Conservation (phyloP, 2,329 filamentous ascomycete genomes). For the Plenodomus lindquistii region DNA sequence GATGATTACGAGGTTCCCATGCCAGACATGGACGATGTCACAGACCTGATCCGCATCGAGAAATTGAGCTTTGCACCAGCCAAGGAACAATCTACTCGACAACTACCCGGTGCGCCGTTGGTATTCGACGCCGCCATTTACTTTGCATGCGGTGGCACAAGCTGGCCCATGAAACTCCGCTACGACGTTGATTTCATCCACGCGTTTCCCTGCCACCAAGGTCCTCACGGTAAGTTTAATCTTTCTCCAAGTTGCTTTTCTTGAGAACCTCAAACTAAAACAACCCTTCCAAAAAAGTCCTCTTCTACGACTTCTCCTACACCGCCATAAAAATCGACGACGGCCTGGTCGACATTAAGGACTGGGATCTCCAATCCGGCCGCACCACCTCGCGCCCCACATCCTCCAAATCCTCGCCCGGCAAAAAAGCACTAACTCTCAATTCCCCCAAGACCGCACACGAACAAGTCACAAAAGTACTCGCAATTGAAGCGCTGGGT, state of each 20-base stretch:
- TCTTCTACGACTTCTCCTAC: conserved; percentile 73
- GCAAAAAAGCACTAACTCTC: conserved; percentile 34
- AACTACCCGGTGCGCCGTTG: conserved; percentile 37
- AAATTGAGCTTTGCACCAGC: conserved; percentile 63
- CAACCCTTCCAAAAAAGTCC: conserved; percentile 49
- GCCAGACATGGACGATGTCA: conserved; percentile 60
- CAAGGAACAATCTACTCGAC: conserved; percentile 38
- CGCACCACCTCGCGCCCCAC: conserved; percentile 30
- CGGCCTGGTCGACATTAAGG: conserved; percentile 62
- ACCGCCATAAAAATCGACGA: conserved; percentile 64
- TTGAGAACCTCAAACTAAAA: too few relatives aligned
- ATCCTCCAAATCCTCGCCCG: conserved; percentile 38
- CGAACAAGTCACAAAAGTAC: conserved; percentile 61
- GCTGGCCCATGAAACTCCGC: conserved; percentile 44
- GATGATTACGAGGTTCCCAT: conserved; percentile 67
- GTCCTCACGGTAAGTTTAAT: conserved; percentile 43
- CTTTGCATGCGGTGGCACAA: conserved; percentile 47
- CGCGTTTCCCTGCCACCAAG: conserved; percentile 48
- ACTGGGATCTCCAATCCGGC: conserved; percentile 60
- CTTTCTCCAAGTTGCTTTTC: too few relatives aligned
- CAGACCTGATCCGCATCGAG: conserved; percentile 72
- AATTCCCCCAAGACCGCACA: conserved; percentile 27
- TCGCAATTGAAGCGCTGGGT: conserved; percentile 74
- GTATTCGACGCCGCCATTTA: conserved; percentile 45
- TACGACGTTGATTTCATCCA: conserved; percentile 49